phyloP scores from a whole-genome alignment of 768 basidiomycete species.

The Pulveroboletus sp. region DNA sequence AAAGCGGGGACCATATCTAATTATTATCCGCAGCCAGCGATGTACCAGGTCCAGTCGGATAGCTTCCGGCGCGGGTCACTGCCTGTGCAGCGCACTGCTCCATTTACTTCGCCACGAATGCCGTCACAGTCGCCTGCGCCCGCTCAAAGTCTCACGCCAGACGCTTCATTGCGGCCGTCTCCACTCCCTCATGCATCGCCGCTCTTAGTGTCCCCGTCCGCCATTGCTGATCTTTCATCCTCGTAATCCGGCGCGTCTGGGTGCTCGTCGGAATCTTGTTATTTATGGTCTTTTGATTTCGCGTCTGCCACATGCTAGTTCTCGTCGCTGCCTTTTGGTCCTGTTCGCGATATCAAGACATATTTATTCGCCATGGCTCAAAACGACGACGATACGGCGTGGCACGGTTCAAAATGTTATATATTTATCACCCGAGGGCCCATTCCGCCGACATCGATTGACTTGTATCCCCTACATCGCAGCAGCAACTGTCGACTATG shows the following conservation, averaged over 20 bases:
- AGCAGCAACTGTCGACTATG: slow-evolving; percentile 23
- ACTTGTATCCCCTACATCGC: slow-evolving; percentile 30
- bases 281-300: slow-evolving; percentile 29
- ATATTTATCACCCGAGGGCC: slow-evolving; percentile 24
- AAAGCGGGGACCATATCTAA: slow-evolving; percentile 31
- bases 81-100: slow-evolving; percentile 25
- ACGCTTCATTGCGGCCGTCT: slow-evolving; percentile 19
- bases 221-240: slow-evolving; percentile 18
- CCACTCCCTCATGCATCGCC: slow-evolving; percentile 28
- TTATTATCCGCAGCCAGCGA: slow-evolving; percentile 30
- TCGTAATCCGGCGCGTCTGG: slow-evolving; percentile 8
- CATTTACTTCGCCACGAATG: slow-evolving; percentile 30
- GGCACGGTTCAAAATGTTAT: slow-evolving; percentile 20
- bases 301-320: slow-evolving; percentile 10
- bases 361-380: slow-evolving; percentile 31
- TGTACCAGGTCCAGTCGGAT: slow-evolving; percentile 29
- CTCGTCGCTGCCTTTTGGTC: slow-evolving; percentile 10
- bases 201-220: slow-evolving; percentile 20
- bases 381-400: slow-evolving; percentile 25
- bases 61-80: slow-evolving; percentile 30
- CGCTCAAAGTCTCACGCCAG: slow-evolving; percentile 25
- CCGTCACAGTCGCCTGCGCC: slow-evolving; percentile 24
- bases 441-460: slow-evolving; percentile 8
- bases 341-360: slow-evolving; percentile 19
- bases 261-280: slow-evolving; percentile 13